phyloP scores from a whole-genome alignment of 495 filamentous ascomycete genomes.

The Lasiosphaeriaceae sp. region DNA sequence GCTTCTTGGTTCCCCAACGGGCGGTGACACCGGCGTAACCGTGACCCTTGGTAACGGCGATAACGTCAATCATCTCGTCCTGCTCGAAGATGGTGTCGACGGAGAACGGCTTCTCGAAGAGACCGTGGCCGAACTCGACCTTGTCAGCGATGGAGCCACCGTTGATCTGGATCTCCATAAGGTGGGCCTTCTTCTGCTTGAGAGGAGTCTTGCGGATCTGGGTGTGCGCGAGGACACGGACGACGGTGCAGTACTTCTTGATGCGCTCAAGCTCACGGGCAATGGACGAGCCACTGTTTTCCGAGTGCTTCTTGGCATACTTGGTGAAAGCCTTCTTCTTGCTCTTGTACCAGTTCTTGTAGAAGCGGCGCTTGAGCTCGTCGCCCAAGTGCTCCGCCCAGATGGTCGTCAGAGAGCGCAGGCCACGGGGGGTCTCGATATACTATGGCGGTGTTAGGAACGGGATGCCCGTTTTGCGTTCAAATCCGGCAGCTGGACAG shows the following conservation, averaged over 20 bases:
- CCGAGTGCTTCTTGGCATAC: slow-evolving; percentile 99
- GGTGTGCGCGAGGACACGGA: slow-evolving; percentile 98
- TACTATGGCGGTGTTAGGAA: slow-evolving; percentile 49
- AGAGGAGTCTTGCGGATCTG: slow-evolving; percentile 98
- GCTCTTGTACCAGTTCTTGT: slow-evolving; percentile 99
- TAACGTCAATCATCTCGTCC: slow-evolving; percentile 99
- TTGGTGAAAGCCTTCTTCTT: slow-evolving; percentile 99
- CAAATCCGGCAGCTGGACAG: slow-evolving; percentile 24
- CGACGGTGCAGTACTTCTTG: slow-evolving; percentile 99
- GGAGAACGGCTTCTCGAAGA: slow-evolving; percentile 97
- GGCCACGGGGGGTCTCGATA: slow-evolving; percentile 99
- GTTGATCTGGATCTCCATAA: slow-evolving; percentile 99
- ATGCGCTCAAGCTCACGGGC: slow-evolving; percentile 98
- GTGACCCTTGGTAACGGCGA: slow-evolving; percentile 99
- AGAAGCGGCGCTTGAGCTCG: slow-evolving; percentile 99
- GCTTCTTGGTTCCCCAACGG: slow-evolving; percentile 99
- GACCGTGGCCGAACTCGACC: slow-evolving; percentile 87
- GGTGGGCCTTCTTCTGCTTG: slow-evolving; percentile 99
- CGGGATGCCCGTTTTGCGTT: slow-evolving; percentile 8
- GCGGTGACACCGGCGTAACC: slow-evolving; percentile 95
- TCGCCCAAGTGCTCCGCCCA: slow-evolving; percentile 99
- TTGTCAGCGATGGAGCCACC: slow-evolving; percentile 92
- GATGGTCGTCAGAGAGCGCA: slow-evolving; percentile 97
- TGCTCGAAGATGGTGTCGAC: slow-evolving; percentile 96
- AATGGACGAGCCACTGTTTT: slow-evolving; percentile 81